These are phyloP conservation scores for Clonostachys rosea DNA, from an alignment of 2,329 filamentous ascomycete genomes.

Conservation along the genomic window DNA sequence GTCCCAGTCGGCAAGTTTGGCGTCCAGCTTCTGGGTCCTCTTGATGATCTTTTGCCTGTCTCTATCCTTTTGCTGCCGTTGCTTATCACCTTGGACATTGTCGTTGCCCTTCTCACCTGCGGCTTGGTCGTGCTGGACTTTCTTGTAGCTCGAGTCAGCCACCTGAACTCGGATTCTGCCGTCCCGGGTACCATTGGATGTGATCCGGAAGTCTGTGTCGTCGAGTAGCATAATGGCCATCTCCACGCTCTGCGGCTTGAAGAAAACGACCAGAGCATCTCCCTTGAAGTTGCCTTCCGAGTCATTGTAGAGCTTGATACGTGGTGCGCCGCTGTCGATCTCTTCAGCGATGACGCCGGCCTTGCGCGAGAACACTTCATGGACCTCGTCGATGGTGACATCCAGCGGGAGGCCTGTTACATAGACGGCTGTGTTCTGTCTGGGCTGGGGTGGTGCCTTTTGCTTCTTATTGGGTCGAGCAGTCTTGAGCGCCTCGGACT, in stretches of 20 bases:
- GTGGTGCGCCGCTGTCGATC: constrained; percentile 79
- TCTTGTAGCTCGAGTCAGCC: constrained; percentile 91
- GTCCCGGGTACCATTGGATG: constrained; percentile 39
- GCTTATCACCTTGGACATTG: constrained; percentile 13
- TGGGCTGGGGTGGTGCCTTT: constrained; percentile 42
- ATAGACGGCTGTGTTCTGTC: constrained; percentile 85
- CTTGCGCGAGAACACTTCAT: constrained; percentile 75
- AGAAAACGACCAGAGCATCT: constrained; percentile 89
- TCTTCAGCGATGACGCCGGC: constrained; percentile 92
- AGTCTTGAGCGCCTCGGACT: constrained; percentile 22
- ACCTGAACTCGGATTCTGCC: constrained; percentile 76
- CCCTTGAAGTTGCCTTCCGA: constrained; percentile 84
- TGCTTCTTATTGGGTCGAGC: constrained; percentile 37
- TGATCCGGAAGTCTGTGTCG: constrained; percentile 74
- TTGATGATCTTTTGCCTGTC: constrained; percentile 89
- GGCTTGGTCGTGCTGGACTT: constrained; percentile 61
- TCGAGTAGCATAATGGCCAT: constrained; percentile 79
- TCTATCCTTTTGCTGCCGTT: constrained; percentile 47
- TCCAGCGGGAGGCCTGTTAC: constrained; percentile 83
- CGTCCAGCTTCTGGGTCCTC: constrained; percentile 86
- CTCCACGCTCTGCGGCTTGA: constrained; percentile 88
- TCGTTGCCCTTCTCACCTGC: constrained; percentile 10
- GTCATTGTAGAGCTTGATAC: constrained; percentile 91
- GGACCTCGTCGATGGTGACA: constrained; percentile 73
- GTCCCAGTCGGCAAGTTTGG: constrained; percentile 91